Conservation (phyloP, 352 stramenopile genomes). For the Globisporangium irregulare region DNA sequence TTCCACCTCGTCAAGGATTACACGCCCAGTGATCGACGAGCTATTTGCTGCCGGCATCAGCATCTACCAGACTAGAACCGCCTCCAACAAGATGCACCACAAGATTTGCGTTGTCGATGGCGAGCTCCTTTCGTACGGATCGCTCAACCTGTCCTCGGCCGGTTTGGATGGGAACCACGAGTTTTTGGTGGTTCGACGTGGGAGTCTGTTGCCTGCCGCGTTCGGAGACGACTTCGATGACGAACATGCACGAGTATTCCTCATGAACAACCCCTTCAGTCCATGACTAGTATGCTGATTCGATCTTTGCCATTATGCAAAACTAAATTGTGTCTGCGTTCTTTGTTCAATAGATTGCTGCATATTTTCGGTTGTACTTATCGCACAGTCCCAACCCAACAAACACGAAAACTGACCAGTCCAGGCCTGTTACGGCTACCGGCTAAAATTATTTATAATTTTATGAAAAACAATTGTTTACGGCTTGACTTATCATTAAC, state of each 20-base stretch:
- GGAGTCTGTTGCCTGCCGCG: background rate
- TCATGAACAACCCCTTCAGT: background rate
- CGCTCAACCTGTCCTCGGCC: background rate
- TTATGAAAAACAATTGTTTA: no score
- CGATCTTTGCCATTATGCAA: no score
- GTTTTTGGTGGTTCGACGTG: background rate
- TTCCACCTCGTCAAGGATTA: background rate
- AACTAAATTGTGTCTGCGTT: no score
- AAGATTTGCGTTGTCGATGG: background rate
- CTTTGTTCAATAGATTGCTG: no score
- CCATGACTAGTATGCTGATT: background rate
- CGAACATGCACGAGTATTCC: background rate
- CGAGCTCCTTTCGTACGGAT: background rate
- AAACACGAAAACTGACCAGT: no score
- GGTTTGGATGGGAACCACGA: background rate
- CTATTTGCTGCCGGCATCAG: background rate
- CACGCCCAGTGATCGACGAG: background rate
- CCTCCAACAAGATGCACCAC: background rate
- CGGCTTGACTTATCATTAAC: no score
- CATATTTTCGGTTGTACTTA: no score
- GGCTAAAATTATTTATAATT: no score
- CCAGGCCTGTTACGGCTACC: no score
- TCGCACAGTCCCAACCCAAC: no score
- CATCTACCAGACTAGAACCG: no score
- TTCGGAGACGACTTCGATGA: background rate